Evolutionary conservation across 495 filamentous ascomycete genomes (phyloP), one percentile per base, ranked within the genome.

Genomic region (Aspergillus panamensis): DNA sequence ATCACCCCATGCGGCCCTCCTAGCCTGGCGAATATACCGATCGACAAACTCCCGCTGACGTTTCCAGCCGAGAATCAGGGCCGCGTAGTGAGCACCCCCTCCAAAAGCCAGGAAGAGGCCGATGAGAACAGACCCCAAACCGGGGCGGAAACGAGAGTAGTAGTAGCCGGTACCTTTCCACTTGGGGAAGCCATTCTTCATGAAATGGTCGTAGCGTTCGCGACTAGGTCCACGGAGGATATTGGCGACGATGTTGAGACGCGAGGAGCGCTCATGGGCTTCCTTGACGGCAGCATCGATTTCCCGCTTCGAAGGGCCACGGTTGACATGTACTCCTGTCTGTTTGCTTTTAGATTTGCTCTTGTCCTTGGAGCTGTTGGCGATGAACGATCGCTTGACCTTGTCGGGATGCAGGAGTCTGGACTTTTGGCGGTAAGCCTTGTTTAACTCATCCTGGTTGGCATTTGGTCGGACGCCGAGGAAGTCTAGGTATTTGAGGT

Each of bases 101-200:
- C 92, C 92, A 40, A 87, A 85, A 35, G 94, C 80, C 53, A 96
- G 65, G 69, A 96, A 91, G n/a, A 96, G 75, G 37, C 93, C 91
- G 10, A 85, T 51, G 51, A 97, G 70, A 47, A 97, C 94, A 9
- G 87, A 86, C 17, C 89, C 91, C 9, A 97, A 76, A 10, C 94
- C 94, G 1, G 94, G 94, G 29, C 94, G 83, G 80, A 91, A 96
- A 7, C 94, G 87, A 53, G 80, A 86, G 75, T 97, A 99, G 80
- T 97, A 97, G 79, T 97, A 99, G 52, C 92, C 95, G 16, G 94
- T 97, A 33, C 95, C 94, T 70, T 89, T 90, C 94, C 95, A 98
- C 48, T 82, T 85, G 10, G 94, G 94, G 73, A 99, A 99, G 19
- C 94, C 94, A 73, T 97, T 90, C 65, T 78, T 80, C 53, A 99